phyloP scores from a whole-genome alignment of 2,329 filamentous ascomycete species.

The Parastagonospora nodorum region DNA sequence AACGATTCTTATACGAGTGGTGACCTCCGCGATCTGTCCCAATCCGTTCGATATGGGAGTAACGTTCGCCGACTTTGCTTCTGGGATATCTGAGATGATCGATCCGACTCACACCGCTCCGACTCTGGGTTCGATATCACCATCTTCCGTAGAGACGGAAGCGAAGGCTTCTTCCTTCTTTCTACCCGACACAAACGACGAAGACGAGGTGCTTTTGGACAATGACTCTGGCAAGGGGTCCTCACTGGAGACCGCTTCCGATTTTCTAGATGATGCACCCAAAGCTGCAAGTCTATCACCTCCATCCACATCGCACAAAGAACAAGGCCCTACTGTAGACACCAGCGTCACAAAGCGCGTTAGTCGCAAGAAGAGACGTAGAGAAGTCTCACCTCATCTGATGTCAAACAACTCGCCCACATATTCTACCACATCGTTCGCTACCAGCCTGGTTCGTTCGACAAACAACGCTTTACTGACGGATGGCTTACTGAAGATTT shows the following conservation, averaged over 20 bases:
- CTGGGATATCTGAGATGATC: constrained; percentile 17
- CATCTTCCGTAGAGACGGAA: constrained; percentile 1
- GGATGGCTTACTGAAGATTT: constrained; percentile 54
- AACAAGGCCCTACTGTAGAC: constrained; percentile 7
- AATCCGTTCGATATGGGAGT: constrained; percentile 25
- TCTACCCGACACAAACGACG: constrained; percentile 16
- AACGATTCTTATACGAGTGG: constrained; percentile 7
- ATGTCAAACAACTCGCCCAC: constrained; percentile 22
- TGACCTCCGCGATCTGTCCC: constrained; percentile 3
- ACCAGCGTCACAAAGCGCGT: constrained; percentile 13
- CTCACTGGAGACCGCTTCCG: constrained; percentile 31
- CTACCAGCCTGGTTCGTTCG: constrained; percentile 38
- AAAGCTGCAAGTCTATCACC: constrained; percentile 13
- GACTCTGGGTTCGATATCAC: constrained; percentile 3
- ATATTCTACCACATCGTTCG: constrained; percentile 25
- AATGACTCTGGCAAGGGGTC: constrained; percentile 33
- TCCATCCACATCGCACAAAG: constrained; percentile 4
- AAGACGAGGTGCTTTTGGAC: constrained; percentile 14
- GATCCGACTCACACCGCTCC: constrained; percentile 7
- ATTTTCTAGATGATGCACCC: constrained; percentile 18
- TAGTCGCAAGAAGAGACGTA: constrained; percentile 33
- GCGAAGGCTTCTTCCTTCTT: background rate
- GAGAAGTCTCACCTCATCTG: constrained; percentile 27
- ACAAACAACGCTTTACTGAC: constrained; percentile 50
- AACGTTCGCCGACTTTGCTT: constrained; percentile 37